Base-by-base conservation (phyloP, 192 early-diverging fungal genomes). In the Coemansia sp. region DNA sequence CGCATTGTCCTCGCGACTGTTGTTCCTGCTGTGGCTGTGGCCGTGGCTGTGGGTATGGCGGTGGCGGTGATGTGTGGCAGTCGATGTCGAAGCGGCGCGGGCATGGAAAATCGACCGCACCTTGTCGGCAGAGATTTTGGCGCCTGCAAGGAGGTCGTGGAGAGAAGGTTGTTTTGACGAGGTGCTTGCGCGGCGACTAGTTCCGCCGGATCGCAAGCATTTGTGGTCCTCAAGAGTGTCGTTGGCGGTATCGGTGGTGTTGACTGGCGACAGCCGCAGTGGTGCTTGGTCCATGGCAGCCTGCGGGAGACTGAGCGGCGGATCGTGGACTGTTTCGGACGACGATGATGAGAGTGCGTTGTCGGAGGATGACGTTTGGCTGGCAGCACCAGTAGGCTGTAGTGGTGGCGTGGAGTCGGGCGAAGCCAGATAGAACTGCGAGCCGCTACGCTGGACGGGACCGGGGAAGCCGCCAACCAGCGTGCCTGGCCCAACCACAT, bases 341-440 rank as follows among this genome's bases (percentile, higher is more conserved):
- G 57, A n/a, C 48, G 43, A 19, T 16, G 56, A 37, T 12, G 40
- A n/a, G 0, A 18, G n/a, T 48, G 59, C 56, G 21, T 45, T 67
- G 26, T 51, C 41, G 11, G 65, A 42, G 8, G 45, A 48, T 1
- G 62, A 69, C n/a, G 8, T 41, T 8, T 12, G 55, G n/a, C n/a
- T 32, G 41, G 37, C 32, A 43, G 32, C n/a, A 6, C n/a, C 19
- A 21, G 52, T 21, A 10, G 40, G 41, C 18, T 18, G 64, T 40
- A 72, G 22, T 8, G 56, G 51, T 3, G 78, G 78, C 21, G 78
- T 72, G 56, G 12, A 26, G 54, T 80, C 78, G 0, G 78, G 78
- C 18, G 69, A 74, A 10, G 78, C 78, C 62, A 80, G 52, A 26
- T 80, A 80, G 37, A 80, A 74, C 63, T 80, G 72, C 41, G 78